Base-by-base conservation (phyloP, 768 basidiomycete genomes). In the Saitozyma podzolica region DNA sequence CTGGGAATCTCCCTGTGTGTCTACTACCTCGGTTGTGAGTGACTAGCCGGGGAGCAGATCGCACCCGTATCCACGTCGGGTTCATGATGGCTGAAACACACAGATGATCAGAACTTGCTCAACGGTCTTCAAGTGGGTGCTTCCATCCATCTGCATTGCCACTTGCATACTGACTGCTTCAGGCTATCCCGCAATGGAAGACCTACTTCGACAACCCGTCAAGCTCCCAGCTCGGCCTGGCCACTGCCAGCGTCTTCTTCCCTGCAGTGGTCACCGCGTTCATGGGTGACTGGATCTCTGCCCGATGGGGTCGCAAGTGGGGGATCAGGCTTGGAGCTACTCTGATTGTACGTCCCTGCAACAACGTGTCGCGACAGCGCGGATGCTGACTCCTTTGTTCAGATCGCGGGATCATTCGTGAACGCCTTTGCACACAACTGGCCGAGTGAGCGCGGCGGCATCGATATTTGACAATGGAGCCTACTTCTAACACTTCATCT, bases 231-330 rank as follows among this genome's bases (percentile, higher is more conserved):
- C 64, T 73, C 29, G 72, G 72, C 54, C 59, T 73, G 13, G 52
- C 52, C 59, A 63, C 68, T 6, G 68, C 72, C 17, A 55, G 54
- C 29, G 54, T 70, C 54, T 73, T 68, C 65, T 58, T 73, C 43
- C 72, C 72, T 10, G 59, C 66, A 3, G 60, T 73, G 17, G 47
- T 70, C 13, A 61, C 60, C 13, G 64, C 68, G n/a, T 73, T 68
- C 50, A 49, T 68, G 3, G 68, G 68, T n/a, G 69, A 70, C 58
- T 68, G 29, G 14, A 61, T 70, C 51, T 67, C 63, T 17, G 52
- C 49, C n/a, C 59, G 64, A 47, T 69, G 52, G 42, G 72, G 68
- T 29, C 58, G 72, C 16, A 62, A 65, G 56, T 62, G 55, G 20
- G 62, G 65, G 7, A 66, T 72, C 50, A 40, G 63, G 41, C 41